These are phyloP conservation scores for Cnidoscolus chayamansa DNA, from an alignment of 441 rosid genomes.

Conservation along the genomic window DNA sequence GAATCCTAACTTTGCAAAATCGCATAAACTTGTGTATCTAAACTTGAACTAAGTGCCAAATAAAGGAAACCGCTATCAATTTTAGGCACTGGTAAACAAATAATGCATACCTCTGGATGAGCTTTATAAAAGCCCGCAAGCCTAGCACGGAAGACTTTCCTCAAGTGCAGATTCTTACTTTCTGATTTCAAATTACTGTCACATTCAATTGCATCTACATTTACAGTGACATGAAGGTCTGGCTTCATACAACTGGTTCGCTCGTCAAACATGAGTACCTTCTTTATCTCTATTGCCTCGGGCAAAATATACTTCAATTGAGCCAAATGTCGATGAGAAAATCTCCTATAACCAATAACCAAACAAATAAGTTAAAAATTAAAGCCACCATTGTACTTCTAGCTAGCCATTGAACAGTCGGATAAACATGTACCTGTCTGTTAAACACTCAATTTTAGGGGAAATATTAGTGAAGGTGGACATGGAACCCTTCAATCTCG, in stretches of 20 bases:
- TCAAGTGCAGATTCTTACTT: conserved; percentile 39
- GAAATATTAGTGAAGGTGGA: conserved; percentile 50
- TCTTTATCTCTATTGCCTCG: conserved; percentile 66
- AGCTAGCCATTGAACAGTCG: neutral
- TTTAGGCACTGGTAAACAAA: neutral
- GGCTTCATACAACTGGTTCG: conserved; percentile 71
- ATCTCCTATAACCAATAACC: conserved; percentile 51
- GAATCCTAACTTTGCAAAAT: neutral
- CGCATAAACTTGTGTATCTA: neutral
- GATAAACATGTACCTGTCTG: conserved; percentile 49
- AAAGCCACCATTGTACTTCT: neutral
- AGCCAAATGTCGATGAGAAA: conserved; percentile 61
- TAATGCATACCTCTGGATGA: conserved; percentile 60
- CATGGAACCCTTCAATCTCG: conserved; percentile 50
- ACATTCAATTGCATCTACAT: conserved; percentile 44
- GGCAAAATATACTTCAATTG: conserved; percentile 71
- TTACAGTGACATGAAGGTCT: conserved; percentile 57
- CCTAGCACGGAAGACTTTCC: conserved; percentile 56
- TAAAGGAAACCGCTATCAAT: neutral
- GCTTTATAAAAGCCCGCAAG: conserved; percentile 50
- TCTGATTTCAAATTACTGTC: conserved; percentile 34
- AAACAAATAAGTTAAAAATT: neutral
- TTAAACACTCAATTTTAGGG: conserved; percentile 54
- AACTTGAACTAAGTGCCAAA: neutral
- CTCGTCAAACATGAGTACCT: conserved; percentile 55